Evolutionary conservation across 495 filamentous ascomycete species (phyloP).

Genomic region (Bathelium albidoporum): DNA sequence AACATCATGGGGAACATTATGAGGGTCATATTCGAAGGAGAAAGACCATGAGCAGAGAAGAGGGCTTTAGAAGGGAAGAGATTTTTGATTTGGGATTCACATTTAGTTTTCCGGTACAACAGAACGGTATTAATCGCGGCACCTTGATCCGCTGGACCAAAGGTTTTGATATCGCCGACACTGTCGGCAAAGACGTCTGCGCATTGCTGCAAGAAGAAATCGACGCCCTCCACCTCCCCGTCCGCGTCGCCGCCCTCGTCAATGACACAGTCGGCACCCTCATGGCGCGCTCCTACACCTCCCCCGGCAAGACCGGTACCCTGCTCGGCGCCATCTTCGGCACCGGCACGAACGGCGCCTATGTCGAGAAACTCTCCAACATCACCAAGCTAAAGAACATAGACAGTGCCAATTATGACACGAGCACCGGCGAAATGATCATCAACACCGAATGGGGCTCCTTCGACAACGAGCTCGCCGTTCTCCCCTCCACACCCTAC

Average conservation of each 20-base stretch:
- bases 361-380: conserved; percentile 64
- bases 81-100: conserved; percentile 91
- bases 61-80: conserved; percentile 52
- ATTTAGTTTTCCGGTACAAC: conserved; percentile 93
- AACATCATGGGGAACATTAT: conserved; percentile 86
- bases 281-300: conserved; percentile 93
- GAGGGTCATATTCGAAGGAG: conserved; percentile 54
- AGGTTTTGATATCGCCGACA: conserved; percentile 90
- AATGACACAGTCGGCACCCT: conserved; percentile 97
- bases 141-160: conserved; percentile 95
- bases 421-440: conserved; percentile 84
- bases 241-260: conserved; percentile 86
- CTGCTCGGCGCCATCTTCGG: conserved; percentile 88
- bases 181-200: conserved; percentile 90
- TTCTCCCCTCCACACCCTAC: conserved; percentile 77
- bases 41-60: conserved; percentile 41
- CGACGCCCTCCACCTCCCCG: conserved; percentile 74
- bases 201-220: conserved; percentile 83
- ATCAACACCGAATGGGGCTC: conserved; percentile 98
- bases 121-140: conserved; percentile 86
- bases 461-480: conserved; percentile 85
- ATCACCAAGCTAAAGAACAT: conserved; percentile 56
- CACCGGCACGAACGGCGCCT: conserved; percentile 91
- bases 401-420: conserved; percentile 53
- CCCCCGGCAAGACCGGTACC: conserved; percentile 76